A percentile compares a stretch with the other conserved stretches of the same genome.
phyloP scores from a whole-genome alignment of 176 grass and related monocot genomes.

The Calamus simplicifolius region DNA sequence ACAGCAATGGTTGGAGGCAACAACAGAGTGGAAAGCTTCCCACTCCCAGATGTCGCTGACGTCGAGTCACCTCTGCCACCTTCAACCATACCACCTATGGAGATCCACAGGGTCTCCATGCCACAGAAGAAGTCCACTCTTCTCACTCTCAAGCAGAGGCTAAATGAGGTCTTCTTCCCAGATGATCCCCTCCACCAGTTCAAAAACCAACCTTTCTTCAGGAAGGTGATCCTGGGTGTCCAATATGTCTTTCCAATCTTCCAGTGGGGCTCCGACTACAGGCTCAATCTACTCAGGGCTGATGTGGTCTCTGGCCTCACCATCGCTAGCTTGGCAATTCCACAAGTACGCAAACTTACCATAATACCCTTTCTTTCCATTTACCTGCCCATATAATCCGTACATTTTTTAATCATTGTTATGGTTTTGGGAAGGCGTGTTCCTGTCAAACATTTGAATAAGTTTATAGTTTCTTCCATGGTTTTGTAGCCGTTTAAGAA shows the following conservation, averaged over 20 bases:
- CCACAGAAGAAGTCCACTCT: conserved; percentile 39
- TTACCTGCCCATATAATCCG: no score
- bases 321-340: conserved; percentile 99
- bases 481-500: no score
- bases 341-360: conserved; percentile 35
- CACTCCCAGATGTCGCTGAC: conserved; percentile 46
- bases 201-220: conserved; percentile 69
- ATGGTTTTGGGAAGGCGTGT: no score
- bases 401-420: no score
- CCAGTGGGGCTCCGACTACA: conserved; percentile 78
- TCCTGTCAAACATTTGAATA: no score
- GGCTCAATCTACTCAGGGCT: conserved; percentile 67
- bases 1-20: conserved; percentile 26
- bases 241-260: conserved; percentile 96
- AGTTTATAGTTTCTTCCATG: no score
- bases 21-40: conserved; percentile 56
- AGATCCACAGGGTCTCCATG: conserved; percentile 68
- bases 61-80: conserved; percentile 3
- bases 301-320: conserved; percentile 89
- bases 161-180: conserved; percentile 89
- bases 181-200: conserved; percentile 88
- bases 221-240: conserved; percentile 51
- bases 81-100: conserved; percentile 4
- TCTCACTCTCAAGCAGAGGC: conserved; percentile 42
- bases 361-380: no score